Evolutionary conservation across 257 asterid genomes (phyloP).

Genomic region (Asclepias syriaca): DNA sequence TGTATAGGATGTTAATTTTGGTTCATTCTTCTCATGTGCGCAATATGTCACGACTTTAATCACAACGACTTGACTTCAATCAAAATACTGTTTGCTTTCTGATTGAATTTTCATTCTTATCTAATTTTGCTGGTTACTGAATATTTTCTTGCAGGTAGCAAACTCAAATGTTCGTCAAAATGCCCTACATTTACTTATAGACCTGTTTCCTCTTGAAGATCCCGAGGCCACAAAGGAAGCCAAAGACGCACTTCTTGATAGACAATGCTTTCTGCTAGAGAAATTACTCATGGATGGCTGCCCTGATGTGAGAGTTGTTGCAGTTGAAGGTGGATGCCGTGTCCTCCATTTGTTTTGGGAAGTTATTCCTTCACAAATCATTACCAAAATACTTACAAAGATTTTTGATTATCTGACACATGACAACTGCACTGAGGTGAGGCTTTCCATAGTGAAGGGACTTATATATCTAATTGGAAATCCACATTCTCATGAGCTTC

Average conservation of each 20-base stretch:
- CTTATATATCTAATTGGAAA: slow-evolving; percentile 75
- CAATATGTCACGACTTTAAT: not conserved
- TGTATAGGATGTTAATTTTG: not conserved
- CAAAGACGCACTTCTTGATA: slow-evolving; percentile 65
- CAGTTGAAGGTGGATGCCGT: slow-evolving; percentile 97
- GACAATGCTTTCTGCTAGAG: slow-evolving; percentile 81
- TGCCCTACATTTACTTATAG: slow-evolving; percentile 76
- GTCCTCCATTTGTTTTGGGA: slow-evolving; percentile 88
- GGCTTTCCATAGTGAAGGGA: slow-evolving; percentile 83
- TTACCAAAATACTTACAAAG: slow-evolving; percentile 65
- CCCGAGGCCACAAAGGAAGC: slow-evolving; percentile 90
- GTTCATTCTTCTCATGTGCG: not conserved
- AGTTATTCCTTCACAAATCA: slow-evolving; percentile 76
- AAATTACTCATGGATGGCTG: slow-evolving; percentile 80
- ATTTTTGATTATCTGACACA: slow-evolving; percentile 61
- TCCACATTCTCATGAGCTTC: slow-evolving; percentile 95
- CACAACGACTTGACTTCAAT: not conserved
- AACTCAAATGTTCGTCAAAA: slow-evolving; percentile 95
- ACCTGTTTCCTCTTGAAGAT: slow-evolving; percentile 88
- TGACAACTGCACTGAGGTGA: slow-evolving; percentile 78
- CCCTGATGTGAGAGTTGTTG: slow-evolving; percentile 81
- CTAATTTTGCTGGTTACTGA: not conserved
- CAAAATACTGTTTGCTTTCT: not conserved
- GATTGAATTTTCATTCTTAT: not conserved
- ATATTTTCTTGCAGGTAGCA: slow-evolving; percentile 57